phyloP scores from a whole-genome alignment of 2,329 filamentous ascomycete genomes.

The Phoma sp. region DNA sequence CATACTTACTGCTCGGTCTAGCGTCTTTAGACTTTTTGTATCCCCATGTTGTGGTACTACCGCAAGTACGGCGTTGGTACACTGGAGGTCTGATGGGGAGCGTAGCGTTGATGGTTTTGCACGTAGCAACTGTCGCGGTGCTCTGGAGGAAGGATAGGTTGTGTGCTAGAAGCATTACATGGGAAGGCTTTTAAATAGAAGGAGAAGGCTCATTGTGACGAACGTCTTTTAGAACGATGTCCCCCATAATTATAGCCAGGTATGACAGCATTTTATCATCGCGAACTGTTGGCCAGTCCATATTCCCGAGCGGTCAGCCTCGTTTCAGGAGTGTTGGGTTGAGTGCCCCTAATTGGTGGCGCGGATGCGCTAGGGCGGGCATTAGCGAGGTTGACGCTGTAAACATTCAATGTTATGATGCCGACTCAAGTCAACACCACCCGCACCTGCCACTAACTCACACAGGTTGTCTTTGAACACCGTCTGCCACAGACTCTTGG shows the following conservation, averaged over 20 bases:
- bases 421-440: conserved; percentile 24
- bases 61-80: conserved; percentile 21
- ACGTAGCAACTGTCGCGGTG: conserved; percentile 55
- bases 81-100: conserved; percentile 51
- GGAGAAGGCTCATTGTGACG: background rate
- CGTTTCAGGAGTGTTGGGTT: conserved; percentile 18
- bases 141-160: conserved; percentile 41
- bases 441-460: conserved; percentile 38
- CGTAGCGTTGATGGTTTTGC: conserved; percentile 54
- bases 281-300: conserved; percentile 14
- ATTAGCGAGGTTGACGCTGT: conserved; percentile 19
- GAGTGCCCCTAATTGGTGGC: conserved; percentile 21
- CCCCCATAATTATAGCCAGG: background rate
- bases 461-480: conserved; percentile 3
- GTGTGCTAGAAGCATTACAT: conserved; percentile 42
- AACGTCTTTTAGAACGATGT: background rate
- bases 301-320: conserved; percentile 13
- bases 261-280: background rate
- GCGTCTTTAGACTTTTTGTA: conserved; percentile 69
- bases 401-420: conserved; percentile 8
- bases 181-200: conserved; percentile 22
- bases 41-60: conserved; percentile 2
- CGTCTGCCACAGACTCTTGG: conserved; percentile 25
- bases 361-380: background rate
- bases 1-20: conserved; percentile 71